These are phyloP conservation scores for Coffea eugenioides DNA, from an alignment of 257 asterid genomes.

Conservation along the genomic window DNA sequence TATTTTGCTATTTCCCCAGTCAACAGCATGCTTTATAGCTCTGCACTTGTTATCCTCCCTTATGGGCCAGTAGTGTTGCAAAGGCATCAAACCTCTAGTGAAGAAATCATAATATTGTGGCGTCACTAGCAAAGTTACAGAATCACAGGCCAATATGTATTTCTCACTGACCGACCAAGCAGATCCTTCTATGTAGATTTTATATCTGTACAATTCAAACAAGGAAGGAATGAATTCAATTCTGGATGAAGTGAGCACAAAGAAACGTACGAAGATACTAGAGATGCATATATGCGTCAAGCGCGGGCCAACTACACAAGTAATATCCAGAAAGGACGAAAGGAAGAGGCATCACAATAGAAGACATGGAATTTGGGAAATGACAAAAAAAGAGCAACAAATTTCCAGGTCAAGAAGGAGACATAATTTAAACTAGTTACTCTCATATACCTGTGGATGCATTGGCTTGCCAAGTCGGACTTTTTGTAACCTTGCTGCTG, in stretches of 20 bases:
- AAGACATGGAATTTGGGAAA: no score
- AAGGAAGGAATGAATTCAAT: no score
- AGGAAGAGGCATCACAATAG: background rate
- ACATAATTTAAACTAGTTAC: background rate
- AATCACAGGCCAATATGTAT: conserved; percentile 85
- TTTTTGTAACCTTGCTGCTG: background rate
- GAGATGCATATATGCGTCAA: background rate
- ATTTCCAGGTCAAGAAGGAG: background rate
- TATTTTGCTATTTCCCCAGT: conserved; percentile 72
- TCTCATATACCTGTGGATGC: conserved; percentile 59
- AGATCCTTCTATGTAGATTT: conserved; percentile 84
- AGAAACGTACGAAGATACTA: background rate
- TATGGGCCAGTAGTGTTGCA: conserved; percentile 88
- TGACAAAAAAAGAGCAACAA: background rate
- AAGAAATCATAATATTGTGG: conserved; percentile 77
- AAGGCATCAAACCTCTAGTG: conserved; percentile 76
- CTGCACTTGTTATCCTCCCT: conserved; percentile 61
- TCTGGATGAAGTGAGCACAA: background rate
- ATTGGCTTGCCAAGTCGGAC: conserved; percentile 56
- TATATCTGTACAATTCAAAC: conserved; percentile 43
- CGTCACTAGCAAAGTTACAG: conserved; percentile 55
- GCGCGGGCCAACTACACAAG: no score
- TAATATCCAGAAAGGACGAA: no score
- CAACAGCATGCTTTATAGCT: conserved; percentile 78
- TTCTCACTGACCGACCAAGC: conserved; percentile 98